Evolutionary conservation across 139 green algal species (phyloP).

Genomic region (Desmodesmus armatus): DNA sequence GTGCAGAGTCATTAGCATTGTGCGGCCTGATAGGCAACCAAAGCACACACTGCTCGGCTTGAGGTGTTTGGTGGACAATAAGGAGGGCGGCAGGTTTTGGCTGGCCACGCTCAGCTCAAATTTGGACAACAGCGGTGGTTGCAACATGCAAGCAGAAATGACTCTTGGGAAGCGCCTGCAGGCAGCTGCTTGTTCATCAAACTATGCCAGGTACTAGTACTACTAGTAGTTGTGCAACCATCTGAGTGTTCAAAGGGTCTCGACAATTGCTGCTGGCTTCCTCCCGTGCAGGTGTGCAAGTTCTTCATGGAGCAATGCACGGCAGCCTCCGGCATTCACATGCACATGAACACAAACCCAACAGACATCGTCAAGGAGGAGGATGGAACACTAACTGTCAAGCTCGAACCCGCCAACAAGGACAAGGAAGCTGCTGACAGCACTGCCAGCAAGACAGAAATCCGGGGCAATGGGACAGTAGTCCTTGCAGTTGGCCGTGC

Average conservation of each 20-base stretch:
- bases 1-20: too few relatives aligned
- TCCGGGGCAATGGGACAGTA: slow-evolving; percentile 49
- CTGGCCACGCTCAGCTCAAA: too few relatives aligned
- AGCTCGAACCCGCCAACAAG: neutral
- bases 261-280: neutral
- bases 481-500: slow-evolving; percentile 90
- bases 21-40: too few relatives aligned
- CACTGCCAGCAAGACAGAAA: slow-evolving; percentile 15
- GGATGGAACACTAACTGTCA: slow-evolving; percentile 21
- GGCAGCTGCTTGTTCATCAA: neutral
- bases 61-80: too few relatives aligned
- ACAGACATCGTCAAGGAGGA: slow-evolving; percentile 19
- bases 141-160: too few relatives aligned
- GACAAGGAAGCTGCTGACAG: neutral
- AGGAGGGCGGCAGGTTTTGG: too few relatives aligned
- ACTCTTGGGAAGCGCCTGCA: too few relatives aligned
- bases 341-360: slow-evolving; percentile 39
- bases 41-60: too few relatives aligned
- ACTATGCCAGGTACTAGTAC: too few relatives aligned
- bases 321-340: slow-evolving; percentile 14
- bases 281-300: slow-evolving; percentile 12
- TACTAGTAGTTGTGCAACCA: too few relatives aligned
- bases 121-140: too few relatives aligned
- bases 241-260: too few relatives aligned
- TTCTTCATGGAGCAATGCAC: slow-evolving; percentile 21